Conservation (phyloP, 2,329 filamentous ascomycete species). For the Sclerotiophoma versabilis region DNA sequence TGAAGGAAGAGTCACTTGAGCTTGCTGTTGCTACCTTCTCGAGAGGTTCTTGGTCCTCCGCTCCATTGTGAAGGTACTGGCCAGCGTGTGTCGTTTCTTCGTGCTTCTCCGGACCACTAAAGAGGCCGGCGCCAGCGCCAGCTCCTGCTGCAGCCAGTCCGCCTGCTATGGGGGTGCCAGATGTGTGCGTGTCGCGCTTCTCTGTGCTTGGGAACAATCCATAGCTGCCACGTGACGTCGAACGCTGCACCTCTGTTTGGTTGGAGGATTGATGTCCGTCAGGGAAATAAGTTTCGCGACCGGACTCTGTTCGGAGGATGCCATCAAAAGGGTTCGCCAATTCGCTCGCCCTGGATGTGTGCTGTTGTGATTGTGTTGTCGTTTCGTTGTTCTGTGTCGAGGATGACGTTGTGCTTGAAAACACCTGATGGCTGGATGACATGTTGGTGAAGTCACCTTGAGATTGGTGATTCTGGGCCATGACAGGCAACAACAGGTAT, state of each 20-base stretch:
- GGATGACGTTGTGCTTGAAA: not conserved
- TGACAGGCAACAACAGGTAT: constrained; percentile 15
- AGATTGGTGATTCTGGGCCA: constrained; percentile 25
- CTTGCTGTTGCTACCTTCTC: constrained; percentile 19
- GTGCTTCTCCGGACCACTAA: not conserved
- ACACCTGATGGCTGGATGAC: constrained; percentile 13
- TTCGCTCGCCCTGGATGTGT: not conserved
- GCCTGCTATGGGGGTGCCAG: constrained; percentile 1
- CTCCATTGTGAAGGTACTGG: constrained; percentile 6
- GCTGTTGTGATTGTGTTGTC: constrained; percentile 7
- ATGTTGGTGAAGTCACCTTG: constrained; percentile 16
- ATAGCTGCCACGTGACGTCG: constrained; percentile 9
- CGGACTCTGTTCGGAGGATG: constrained; percentile 35
- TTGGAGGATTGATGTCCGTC: constrained; percentile 27
- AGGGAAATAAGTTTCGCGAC: constrained; percentile 39
- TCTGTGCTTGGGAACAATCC: constrained; percentile 8
- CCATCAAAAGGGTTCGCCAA: constrained; percentile 18
- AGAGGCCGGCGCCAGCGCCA: constrained; percentile 11
- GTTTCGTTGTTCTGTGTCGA: constrained; percentile 1
- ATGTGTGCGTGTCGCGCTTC: constrained; percentile 1
- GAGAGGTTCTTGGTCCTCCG: constrained; percentile 22
- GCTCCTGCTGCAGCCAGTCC: constrained; percentile 1
- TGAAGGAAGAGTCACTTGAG: constrained; percentile 32
- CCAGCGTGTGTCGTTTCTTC: not conserved
- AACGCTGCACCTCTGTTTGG: not conserved